These are phyloP conservation scores for Stellera chamaejasme DNA, from an alignment of 345 rosid species.

Conservation along the genomic window DNA sequence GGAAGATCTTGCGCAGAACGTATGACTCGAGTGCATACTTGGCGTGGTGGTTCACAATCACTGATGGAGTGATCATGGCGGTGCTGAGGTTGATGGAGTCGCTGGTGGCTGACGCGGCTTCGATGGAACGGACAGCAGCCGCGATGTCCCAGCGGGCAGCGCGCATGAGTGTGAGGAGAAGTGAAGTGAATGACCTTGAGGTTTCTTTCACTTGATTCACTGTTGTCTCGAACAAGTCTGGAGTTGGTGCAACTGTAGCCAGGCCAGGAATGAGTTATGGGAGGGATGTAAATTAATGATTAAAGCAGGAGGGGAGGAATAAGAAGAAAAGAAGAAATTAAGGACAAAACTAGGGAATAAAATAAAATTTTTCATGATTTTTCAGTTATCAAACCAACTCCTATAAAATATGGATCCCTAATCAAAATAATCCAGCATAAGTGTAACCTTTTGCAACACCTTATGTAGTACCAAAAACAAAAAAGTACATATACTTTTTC, in stretches of 20 bases:
- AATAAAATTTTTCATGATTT: no score
- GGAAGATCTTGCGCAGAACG: conserved; percentile 62
- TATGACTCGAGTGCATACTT: conserved; percentile 82
- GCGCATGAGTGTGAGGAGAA: conserved; percentile 76
- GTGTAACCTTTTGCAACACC: no score
- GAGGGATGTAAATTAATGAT: background rate
- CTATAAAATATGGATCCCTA: no score
- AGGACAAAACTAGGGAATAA: no score
- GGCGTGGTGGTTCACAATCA: conserved; percentile 60
- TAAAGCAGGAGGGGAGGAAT: conserved; percentile 4
- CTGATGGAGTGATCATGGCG: conserved; percentile 30
- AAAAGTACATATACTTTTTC: no score
- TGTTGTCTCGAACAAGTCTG: conserved; percentile 67
- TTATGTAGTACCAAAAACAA: no score
- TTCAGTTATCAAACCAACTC: no score
- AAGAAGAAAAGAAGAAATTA: no score
- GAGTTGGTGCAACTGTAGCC: conserved; percentile 60
- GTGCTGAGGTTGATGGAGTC: conserved; percentile 15
- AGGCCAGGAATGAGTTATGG: background rate
- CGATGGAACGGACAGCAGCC: conserved; percentile 90
- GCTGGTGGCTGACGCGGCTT: conserved; percentile 47
- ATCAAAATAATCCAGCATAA: no score
- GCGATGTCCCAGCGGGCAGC: conserved; percentile 91
- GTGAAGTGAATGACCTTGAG: conserved; percentile 68
- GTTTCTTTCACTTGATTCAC: conserved; percentile 68